Base-by-base conservation (phyloP, 2,329 filamentous ascomycete genomes). In the Lasiodiplodia gonubiensis region DNA sequence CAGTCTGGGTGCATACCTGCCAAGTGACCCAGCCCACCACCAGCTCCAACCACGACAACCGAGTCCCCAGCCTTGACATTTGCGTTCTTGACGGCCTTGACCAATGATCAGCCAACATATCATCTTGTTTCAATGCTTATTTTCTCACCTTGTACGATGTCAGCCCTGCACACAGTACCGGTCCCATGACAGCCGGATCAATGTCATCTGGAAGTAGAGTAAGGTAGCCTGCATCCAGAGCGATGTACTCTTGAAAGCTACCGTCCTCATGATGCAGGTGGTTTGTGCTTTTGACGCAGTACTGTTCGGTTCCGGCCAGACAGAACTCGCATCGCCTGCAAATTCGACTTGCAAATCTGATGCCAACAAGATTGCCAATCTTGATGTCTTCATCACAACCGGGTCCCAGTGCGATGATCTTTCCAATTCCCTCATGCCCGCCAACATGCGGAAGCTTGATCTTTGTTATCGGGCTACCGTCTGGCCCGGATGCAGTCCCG, bases 251-350 rank as follows among this genome's bases (percentile, higher is more conserved):
- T 69, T 82, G 80, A 60, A 83, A 83, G 55, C 79, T 79, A 0
- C 81, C 81, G 68, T 82, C 81, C 64, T 82, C 80, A 67, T 83
- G 80, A 69, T 82, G 80, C 53, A 83, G 71, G 72, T 83, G 81
- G 52, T 82, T 82, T 10, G 79, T 82, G 39, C 78, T 75, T 42
- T 78, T 77, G 33, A 74, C 67, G 53, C 81, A 82, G 68, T 81
- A 77, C 72, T 80, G 79, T 67, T 80, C 81, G 48, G 68, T 75
- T 5, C 77, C 79, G 0, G 77, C 76, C n/a, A 80, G 74, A 68
- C 81, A 82, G 64, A 79, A 81, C 60, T 82, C 79, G 69, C 80
- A 83, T 30, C 80, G 73, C 23, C 81, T 74, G 70, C 81, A 82
- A 21, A 82, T 76, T 0, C 80, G 75, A 61, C 79, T 80, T 7